Conservation (phyloP, 805 yeast species). For the Helenozyma baotianmanensis region DNA sequence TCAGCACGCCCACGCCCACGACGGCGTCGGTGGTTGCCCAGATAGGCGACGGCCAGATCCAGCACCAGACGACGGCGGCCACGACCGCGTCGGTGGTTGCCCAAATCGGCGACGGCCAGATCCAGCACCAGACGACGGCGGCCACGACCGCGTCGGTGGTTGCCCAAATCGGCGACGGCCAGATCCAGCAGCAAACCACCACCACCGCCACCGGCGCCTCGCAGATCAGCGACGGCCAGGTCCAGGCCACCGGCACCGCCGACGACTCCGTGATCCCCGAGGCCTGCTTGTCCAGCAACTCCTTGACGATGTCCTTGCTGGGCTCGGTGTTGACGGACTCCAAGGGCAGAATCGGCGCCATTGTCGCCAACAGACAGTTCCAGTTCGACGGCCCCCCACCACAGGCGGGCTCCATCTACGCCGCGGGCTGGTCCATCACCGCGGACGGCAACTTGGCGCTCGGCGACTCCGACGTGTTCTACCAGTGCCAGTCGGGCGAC, state of each 20-base stretch:
- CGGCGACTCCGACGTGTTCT: conserved; percentile 58
- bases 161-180: conserved; percentile 24
- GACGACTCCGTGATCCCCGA: conserved; percentile 11
- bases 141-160: conserved; percentile 16
- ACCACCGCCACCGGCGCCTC: conserved; percentile 13
- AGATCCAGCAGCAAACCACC: conserved; percentile 21
- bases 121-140: conserved; percentile 38
- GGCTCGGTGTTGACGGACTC: conserved; percentile 52
- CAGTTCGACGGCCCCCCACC: conserved; percentile 81
- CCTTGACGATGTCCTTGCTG: conserved; percentile 54
- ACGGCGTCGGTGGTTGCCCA: conserved; percentile 20
- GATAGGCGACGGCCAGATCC: conserved; percentile 17
- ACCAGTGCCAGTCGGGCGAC: conserved; percentile 70
- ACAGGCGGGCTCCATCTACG: conserved; percentile 45
- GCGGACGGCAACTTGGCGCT: conserved; percentile 58
- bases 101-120: conserved; percentile 45
- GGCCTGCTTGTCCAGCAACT: conserved; percentile 20
- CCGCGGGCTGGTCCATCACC: conserved; percentile 41
- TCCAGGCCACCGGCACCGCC: conserved; percentile 19
- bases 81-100: conserved; percentile 36
- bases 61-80: conserved; percentile 7
- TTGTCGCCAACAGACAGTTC: conserved; percentile 79
- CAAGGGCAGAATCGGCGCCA: conserved; percentile 67
- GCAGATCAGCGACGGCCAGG: conserved; percentile 30
- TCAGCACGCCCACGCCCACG: conserved; percentile 28